phyloP scores from a whole-genome alignment of 768 basidiomycete genomes.

The Phanerochaete carnosa region DNA sequence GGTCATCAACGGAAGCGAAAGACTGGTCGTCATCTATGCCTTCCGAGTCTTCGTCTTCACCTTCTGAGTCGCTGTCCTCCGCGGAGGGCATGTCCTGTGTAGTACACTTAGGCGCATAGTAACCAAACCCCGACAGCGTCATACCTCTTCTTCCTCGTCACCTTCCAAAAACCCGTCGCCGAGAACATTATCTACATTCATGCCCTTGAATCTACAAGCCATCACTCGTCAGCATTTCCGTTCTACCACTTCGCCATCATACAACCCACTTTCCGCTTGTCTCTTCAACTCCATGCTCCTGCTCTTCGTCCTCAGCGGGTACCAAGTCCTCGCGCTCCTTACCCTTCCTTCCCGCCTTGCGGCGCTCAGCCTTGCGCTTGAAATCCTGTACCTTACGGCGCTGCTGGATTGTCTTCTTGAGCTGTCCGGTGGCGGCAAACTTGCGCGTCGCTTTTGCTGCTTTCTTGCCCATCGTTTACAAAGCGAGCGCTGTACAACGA shows the following conservation, averaged over 20 bases:
- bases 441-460: slow-evolving; percentile 81
- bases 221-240: not conserved
- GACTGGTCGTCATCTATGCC: slow-evolving; percentile 56
- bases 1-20: slow-evolving; percentile 75
- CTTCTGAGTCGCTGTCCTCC: slow-evolving; percentile 38
- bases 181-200: slow-evolving; percentile 78
- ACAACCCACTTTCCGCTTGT: slow-evolving; percentile 21
- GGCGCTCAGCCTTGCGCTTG: slow-evolving; percentile 65
- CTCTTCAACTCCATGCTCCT: slow-evolving; percentile 20
- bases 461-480: slow-evolving; percentile 47
- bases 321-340: slow-evolving; percentile 16
- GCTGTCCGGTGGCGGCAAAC: slow-evolving; percentile 83
- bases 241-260: not conserved
- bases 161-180: slow-evolving; percentile 70
- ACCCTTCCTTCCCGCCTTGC: slow-evolving; percentile 34
- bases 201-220: slow-evolving; percentile 40
- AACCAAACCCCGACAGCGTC: slow-evolving; percentile 10
- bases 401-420: slow-evolving; percentile 82
- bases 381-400: slow-evolving; percentile 79
- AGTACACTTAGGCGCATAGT: slow-evolving; percentile 3
- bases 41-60: slow-evolving; percentile 38
- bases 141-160: slow-evolving; percentile 46
- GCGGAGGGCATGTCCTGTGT: slow-evolving; percentile 26
- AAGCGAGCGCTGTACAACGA: not conserved
- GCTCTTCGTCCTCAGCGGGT: slow-evolving; percentile 25